Percentiles rank a stretch among this genome's conserved stretches.
Conservation (phyloP, 179 eudicot genomes). For the Carnegiea gigantea region DNA sequence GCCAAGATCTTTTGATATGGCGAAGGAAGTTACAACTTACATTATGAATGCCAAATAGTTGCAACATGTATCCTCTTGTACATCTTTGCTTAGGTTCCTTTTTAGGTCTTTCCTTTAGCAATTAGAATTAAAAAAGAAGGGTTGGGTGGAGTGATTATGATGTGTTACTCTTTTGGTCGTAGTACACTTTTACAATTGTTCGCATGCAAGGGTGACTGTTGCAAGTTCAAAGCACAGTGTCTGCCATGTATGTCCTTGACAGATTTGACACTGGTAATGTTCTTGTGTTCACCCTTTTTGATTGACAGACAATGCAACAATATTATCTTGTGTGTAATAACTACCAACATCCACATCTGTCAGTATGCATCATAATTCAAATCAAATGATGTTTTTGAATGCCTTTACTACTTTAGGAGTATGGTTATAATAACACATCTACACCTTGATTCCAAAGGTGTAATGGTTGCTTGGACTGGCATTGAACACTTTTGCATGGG, state of each 20-base stretch:
- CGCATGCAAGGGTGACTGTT: background rate
- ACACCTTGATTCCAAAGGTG: constrained; percentile 47
- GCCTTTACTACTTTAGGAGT: background rate
- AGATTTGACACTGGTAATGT: no score
- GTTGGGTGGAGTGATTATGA: background rate
- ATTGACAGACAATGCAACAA: no score
- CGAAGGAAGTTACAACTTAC: background rate
- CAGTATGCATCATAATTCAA: background rate
- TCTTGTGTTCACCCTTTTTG: no score
- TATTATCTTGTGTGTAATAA: no score
- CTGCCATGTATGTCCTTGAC: no score
- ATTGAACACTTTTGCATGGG: constrained; percentile 86
- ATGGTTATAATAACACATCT: constrained; percentile 5
- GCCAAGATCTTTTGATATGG: background rate
- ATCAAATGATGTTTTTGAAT: background rate
- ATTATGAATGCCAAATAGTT: background rate
- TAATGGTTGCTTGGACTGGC: constrained; percentile 99
- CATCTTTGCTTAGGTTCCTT: background rate
- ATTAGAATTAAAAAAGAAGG: background rate
- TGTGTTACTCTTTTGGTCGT: background rate
- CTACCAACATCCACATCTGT: background rate
- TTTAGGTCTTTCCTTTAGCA: background rate
- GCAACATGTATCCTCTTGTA: background rate
- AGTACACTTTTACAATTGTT: no score
- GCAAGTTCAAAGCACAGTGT: no score